Evolutionary conservation across 2,329 filamentous ascomycete species (phyloP), one percentile per base, ranked within the genome.

Genomic region (Nemania diffusa): DNA sequence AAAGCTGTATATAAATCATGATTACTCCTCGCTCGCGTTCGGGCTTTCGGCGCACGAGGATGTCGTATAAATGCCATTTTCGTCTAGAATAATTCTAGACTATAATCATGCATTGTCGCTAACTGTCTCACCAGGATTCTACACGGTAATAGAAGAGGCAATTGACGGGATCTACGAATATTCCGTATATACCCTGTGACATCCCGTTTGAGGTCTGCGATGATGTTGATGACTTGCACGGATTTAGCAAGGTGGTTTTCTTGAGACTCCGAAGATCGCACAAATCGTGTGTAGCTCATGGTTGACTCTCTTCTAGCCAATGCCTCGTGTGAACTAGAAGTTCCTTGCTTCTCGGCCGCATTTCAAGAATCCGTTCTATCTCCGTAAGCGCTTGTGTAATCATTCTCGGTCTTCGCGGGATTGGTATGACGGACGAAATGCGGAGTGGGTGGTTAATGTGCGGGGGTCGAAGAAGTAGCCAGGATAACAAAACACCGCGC

Each of bases 1-100:
- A 20, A 64, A 55, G 9, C 26, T 59, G 62, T 64, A 59, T 59
- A 64, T 64, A 64, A 27, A 37, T 58, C 58, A 55, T n/a, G 6
- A 26, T 48, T 55, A 32, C 37, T 5, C 4, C 55, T 48, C 37
- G 24, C 2, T 24, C 11, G 22, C 11, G 15, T 27, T 11, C 22
- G 8, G n/a, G 20, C 0, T 52, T 42, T 1, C 15, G 15, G 24
- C 37, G 22, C 24, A 44, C 20, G 27, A 53, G 20, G 4, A 17
- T 53, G 20, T 53, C 44, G 13, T 48, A 59, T 58, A 59, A 58
- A 59, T 48, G 5, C 15, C 20, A 37, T 37, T 27, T 5, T 42
- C 17, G 24, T 57, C 42, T n/a, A 60, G 22, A 57, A 46, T 7
- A 27, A 44, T 24, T 27, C 5, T 5, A 1, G 17, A 40, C 4